These are phyloP conservation scores for Hypericum perforatum DNA, from an alignment of 345 rosid species.

Conservation along the genomic window DNA sequence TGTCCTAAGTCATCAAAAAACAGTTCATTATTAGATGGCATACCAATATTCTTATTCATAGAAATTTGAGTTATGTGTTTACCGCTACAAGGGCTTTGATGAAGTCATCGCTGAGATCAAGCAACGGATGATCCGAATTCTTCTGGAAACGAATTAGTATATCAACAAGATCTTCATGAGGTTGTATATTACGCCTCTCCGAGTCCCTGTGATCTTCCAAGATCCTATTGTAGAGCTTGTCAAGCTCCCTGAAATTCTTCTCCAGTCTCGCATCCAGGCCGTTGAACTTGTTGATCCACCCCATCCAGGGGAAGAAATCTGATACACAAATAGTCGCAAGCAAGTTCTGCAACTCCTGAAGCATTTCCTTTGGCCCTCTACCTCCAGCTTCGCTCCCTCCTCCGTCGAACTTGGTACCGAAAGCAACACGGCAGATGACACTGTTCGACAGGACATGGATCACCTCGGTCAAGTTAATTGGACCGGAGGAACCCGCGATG, in stretches of 20 bases:
- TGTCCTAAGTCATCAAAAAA: background rate
- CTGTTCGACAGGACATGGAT: background rate
- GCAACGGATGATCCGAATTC: background rate
- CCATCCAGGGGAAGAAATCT: background rate
- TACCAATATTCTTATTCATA: background rate
- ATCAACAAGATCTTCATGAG: background rate
- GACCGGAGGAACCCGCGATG: background rate
- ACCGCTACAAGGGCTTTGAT: conserved; percentile 1
- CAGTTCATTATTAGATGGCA: background rate
- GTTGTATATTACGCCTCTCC: background rate
- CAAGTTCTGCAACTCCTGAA: background rate
- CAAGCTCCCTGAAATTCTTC: background rate
- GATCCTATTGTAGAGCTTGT: background rate
- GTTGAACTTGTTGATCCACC: conserved; percentile 1
- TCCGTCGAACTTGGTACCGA: background rate
- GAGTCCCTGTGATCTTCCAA: background rate
- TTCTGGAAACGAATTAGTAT: background rate
- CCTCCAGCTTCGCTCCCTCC: background rate
- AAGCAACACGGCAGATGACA: background rate
- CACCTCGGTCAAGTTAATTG: background rate
- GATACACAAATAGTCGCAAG: background rate
- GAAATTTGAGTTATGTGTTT: background rate
- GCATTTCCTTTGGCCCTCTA: background rate
- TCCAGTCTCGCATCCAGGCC: background rate
- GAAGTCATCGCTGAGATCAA: background rate